Evolutionary conservation across 225 moss, liverwort and hornwort genomes (phyloP), one percentile per base, ranked within the genome.

Genomic region (Physcomitrellopsis africana): DNA sequence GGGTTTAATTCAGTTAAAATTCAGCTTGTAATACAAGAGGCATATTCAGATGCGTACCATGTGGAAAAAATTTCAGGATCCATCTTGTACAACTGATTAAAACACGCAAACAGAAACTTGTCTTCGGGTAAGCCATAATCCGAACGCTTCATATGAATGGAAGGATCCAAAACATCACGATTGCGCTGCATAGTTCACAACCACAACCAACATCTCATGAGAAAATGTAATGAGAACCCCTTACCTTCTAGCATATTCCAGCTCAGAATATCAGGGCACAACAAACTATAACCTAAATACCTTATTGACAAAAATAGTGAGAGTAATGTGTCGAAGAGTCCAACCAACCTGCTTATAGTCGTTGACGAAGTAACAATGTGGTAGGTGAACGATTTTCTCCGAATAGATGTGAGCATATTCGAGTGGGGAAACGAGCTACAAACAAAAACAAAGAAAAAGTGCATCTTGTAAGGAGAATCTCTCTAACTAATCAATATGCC

Each of bases 41-140:
- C 65, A 70, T n/a, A 51, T 23, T 67, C n/a, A 75, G 72, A 27
- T 44, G 72, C 86, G 45, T 77, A 99, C 99, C 99, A 99, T 64
- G 90, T 92, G 27, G 85, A 89, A 63, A 95, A 99, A 18, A 99
- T 91, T 54, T 95, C 99, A 26, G 95, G 93, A 79, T 99, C 93
- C 99, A 99, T 99, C 88, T 99, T 99, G 84, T 99, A 99, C 24
- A 99, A 82, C 79, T 99, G 99, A 81, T 99, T 99, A 81, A 99
- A 99, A 86, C 99, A 99, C 46, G 95, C 99, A 70, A 99, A 99
- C 47, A 99, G 77, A 72, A 95, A 92, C 69, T 91, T 95, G 81
- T 92, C 94, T 76, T 99, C 99, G 2, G 99, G 99, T 55, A 99
- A 76, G 63, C 87, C 89, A 52, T 95, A 99, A 73, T 93, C 95